phyloP scores from a whole-genome alignment of 2,329 filamentous ascomycete species.

The Aspergillus texensis region DNA sequence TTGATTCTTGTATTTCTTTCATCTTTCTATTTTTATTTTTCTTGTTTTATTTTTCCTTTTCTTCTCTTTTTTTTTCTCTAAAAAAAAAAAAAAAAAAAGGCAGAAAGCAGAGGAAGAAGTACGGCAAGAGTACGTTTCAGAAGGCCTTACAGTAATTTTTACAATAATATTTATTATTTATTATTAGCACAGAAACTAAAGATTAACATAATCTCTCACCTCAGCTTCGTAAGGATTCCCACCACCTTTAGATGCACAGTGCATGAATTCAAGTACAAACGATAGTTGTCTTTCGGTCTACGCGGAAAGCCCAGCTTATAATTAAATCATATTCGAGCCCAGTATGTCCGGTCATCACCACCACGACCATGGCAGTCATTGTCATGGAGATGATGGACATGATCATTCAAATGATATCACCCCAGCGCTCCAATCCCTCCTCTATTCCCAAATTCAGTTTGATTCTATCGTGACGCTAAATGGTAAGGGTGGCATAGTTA shows the following conservation, averaged over 20 bases:
- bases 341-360: conserved; percentile 42
- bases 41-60: neutral
- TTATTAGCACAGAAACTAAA: neutral
- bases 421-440: conserved; percentile 83
- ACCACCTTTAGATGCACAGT: neutral
- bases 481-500: conserved; percentile 42
- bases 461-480: conserved; percentile 83
- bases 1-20: no score
- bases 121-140: neutral
- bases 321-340: neutral
- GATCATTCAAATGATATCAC: conserved; percentile 92
- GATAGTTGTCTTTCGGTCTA: neutral
- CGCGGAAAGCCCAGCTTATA: neutral
- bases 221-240: neutral
- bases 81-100: no score
- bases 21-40: no score
- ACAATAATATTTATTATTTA: no score
- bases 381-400: conserved; percentile 62
- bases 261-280: neutral
- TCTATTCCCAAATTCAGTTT: conserved; percentile 93
- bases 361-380: conserved; percentile 48
- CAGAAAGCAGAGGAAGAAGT: no score
- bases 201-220: neutral
- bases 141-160: neutral
- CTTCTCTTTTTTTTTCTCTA: no score